Evolutionary conservation across 2,329 filamentous ascomycete species (phyloP).

Genomic region (Blumeria graminis): DNA sequence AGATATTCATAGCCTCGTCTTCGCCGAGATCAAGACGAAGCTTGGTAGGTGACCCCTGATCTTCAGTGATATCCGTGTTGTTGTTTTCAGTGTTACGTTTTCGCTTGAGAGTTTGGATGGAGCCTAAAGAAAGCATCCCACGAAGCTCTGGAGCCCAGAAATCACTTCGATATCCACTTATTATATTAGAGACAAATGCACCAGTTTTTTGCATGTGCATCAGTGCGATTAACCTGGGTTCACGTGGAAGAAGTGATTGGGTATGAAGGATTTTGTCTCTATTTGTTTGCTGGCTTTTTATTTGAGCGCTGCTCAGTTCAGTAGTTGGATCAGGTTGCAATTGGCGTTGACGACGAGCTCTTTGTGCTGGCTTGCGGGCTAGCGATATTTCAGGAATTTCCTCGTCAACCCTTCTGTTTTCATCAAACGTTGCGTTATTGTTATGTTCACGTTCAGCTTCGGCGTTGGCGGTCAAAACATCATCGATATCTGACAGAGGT

Average conservation of each 20-base stretch:
- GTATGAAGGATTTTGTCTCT: slow-evolving; percentile 68
- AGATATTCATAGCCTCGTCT: slow-evolving; percentile 20
- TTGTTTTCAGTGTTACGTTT: slow-evolving; percentile 79
- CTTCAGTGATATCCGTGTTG: slow-evolving; percentile 48
- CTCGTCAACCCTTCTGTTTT: slow-evolving; percentile 7
- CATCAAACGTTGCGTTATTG: neutral
- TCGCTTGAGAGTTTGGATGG: slow-evolving; percentile 67
- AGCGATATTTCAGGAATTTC: slow-evolving; percentile 28
- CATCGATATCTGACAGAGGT: slow-evolving; percentile 44
- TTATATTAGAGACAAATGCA: slow-evolving; percentile 67
- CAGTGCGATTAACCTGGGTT: slow-evolving; percentile 65
- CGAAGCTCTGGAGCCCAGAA: slow-evolving; percentile 83
- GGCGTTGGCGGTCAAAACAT: slow-evolving; percentile 32
- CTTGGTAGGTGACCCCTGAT: slow-evolving; percentile 31
- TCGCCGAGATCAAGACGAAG: slow-evolving; percentile 41
- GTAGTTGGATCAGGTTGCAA: slow-evolving; percentile 59
- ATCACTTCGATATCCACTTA: slow-evolving; percentile 54
- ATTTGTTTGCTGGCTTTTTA: slow-evolving; percentile 70
- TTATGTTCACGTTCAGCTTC: slow-evolving; percentile 25
- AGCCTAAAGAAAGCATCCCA: slow-evolving; percentile 72
- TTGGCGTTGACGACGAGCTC: slow-evolving; percentile 57
- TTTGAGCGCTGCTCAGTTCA: slow-evolving; percentile 48
- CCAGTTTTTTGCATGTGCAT: slow-evolving; percentile 84
- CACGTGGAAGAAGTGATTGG: slow-evolving; percentile 61
- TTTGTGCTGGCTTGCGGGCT: slow-evolving; percentile 44